Base-by-base conservation (phyloP, 2,329 filamentous ascomycete species). In the Fusarium sp. region DNA sequence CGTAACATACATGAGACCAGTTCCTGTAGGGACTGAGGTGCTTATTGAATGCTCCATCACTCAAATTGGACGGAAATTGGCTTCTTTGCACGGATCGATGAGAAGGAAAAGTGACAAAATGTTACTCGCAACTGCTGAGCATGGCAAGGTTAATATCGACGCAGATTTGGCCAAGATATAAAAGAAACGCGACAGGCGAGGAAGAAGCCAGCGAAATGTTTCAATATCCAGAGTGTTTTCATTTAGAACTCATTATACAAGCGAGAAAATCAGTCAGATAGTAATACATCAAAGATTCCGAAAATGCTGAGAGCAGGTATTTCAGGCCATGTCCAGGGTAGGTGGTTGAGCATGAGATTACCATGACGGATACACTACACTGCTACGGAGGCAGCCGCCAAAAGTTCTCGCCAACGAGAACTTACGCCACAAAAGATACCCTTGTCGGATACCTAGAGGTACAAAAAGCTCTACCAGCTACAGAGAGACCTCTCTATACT, bases 1-100 rank as follows among this genome's bases (percentile, higher is more conserved):
- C 70, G 83, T 90, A 40, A 91, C 88, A 0, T 93, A 91, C 75
- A 77, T 93, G 61, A 83, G 88, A 1, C 90, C 90, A 2, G 82
- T 85, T 4, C 85, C 85, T 2, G 73, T 75, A 14, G 88, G 85
- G 11, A 78, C 77, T 2, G 80, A 82, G 67, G 78, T 88, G 10
- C 69, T 86, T 20, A 73, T 91, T 42, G 82, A 86, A 65, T 85
- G 84, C 67, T 86, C 89, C 70, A 76, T 89, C 17, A 77, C 90
- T 7, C 84, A 88, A 63, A 77, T 83, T 19, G 89, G 89, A 3
- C 83, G 81, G 75, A 81, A 81, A 54, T 64, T 91, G 65, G 82
- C 81, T 48, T 81, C 84, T 14, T 56, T 91, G 7, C 81, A 81
- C 61, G 87, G 85, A 2, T 79, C 82, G 20, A 85, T 91, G 78